Base-by-base conservation (phyloP, 2,329 filamentous ascomycete species). In the Fusarium mangiferae region DNA sequence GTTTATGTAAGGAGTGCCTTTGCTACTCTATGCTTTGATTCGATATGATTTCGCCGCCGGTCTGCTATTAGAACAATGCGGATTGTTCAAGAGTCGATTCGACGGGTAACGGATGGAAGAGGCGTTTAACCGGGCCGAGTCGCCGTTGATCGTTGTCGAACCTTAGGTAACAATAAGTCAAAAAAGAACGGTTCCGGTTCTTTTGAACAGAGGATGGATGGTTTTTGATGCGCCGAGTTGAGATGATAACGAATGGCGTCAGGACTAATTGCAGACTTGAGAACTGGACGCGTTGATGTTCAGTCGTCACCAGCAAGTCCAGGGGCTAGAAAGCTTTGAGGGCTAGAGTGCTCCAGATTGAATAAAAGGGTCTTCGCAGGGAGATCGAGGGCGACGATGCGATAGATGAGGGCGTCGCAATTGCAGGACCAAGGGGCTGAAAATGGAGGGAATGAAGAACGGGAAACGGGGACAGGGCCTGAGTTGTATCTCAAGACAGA, bases 401-500 rank as follows among this genome's bases (percentile, higher is more conserved):
- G 77, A 78, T 75, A 62, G 62, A 61, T 55, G 74, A 73, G 46
- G 54, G 66, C 55, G 75, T 78, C 74, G 77, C 77, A 78, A 78
- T 78, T 75, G 77, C 66, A 77, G 63, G 52, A 77, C 63, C 75
- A 72, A 73, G 62, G 67, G 62, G 64, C 69, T 62, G 75, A 54
- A 66, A 70, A 74, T 63, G 68, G 64, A 72, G 65, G 64, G 59
- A 68, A 75, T 74, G 72, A 63, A 62, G 76, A 75, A 76, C 67
- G 68, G 66, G 72, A 68, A 72, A 77, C 62, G 74, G 77, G 77
- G 74, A 73, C 72, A 68, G 67, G 76, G 68, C 69, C 70, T 70
- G 59, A 78, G 74, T 77, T 78, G 77, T 78, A 78, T 78, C 75
- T 78, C 74, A 69, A 74, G 69, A 77, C 77, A 72, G 69, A 77